A percentile compares a stretch with the other conserved stretches of the same genome.
phyloP scores from a whole-genome alignment of 306 rosid genomes.

The Phaseolus lunatus region DNA sequence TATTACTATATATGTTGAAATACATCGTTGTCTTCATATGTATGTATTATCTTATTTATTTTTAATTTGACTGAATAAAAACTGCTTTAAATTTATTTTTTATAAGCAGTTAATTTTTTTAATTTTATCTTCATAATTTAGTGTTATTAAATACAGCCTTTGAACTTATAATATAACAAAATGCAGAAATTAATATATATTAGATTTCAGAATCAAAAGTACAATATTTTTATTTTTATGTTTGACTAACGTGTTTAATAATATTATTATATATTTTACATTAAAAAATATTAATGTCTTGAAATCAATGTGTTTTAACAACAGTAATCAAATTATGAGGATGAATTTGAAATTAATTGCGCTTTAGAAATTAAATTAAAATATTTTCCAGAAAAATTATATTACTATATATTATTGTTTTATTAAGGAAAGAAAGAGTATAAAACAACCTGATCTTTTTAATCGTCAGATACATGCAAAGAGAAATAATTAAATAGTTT shows the following conservation, averaged over 20 bases:
- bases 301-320: not conserved
- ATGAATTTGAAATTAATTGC: not conserved
- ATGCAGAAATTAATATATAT: not conserved
- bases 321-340: not conserved
- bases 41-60: not conserved
- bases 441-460: too few species aligned
- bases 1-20: conserved; percentile 32
- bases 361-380: not conserved
- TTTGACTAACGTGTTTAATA: not conserved
- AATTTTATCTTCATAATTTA: not conserved
- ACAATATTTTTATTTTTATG: not conserved
- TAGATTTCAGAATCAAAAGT: not conserved
- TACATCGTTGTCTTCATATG: conserved; percentile 3
- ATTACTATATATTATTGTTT: not conserved
- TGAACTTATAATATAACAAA: not conserved
- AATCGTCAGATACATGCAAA: not conserved
- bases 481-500: too few species aligned
- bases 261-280: too few species aligned
- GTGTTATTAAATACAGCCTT: not conserved
- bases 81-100: not conserved
- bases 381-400: not conserved
- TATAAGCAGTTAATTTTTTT: not conserved
- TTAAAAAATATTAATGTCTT: not conserved
- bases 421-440: not conserved
- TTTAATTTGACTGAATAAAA: not conserved